Evolutionary conservation across 768 basidiomycete species (phyloP), one percentile per base, ranked within the genome.

Genomic region (Mycena belliarum): DNA sequence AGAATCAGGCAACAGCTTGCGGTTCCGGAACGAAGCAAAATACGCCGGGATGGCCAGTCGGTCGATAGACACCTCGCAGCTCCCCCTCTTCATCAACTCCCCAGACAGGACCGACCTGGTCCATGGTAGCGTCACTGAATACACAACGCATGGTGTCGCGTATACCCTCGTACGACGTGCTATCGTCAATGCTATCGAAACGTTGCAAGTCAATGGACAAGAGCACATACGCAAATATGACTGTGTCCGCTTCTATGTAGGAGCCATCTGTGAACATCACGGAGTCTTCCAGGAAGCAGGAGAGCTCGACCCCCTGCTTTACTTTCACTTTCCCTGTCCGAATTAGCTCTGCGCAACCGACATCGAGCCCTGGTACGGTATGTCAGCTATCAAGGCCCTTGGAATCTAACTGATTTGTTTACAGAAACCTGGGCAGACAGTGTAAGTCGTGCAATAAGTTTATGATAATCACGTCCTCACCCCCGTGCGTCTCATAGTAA

Each of bases 291-390:
- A 65, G 69, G 60, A 80, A 75, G 6, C 61, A 61, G 24, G 70
- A 68, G 41, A 80, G 71, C 58, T 78, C 75, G 14, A 72, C 69
- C 41, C 82, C 83, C 63, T 80, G 80, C 71, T 85, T 86, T 57
- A 86, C 68, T 63, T 82, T 81, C 70, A 86, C 80, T 63, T 83
- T 78, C 7, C 83, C 83, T 40, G 52, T 38, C 42, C 75, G 75
- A 61, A 86, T 80, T 54, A 80, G 70, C 63, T 82, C 74, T 29
- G 78, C 77, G 41, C 79, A 79, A 25, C 82, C 84, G 48, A 78
- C 75, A 59, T 82, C 81, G 21, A 74, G 37, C 70, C 71, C 72
- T 73, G 43, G 20, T 23, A 12, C 29, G 12, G 8, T 44, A n/a
- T n/a, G 18, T 47, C 35, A 49, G 51, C 16, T 11, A 6, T 12